Evolutionary conservation across 441 rosid species (phyloP).

Genomic region (Dalechampia spathulata): DNA sequence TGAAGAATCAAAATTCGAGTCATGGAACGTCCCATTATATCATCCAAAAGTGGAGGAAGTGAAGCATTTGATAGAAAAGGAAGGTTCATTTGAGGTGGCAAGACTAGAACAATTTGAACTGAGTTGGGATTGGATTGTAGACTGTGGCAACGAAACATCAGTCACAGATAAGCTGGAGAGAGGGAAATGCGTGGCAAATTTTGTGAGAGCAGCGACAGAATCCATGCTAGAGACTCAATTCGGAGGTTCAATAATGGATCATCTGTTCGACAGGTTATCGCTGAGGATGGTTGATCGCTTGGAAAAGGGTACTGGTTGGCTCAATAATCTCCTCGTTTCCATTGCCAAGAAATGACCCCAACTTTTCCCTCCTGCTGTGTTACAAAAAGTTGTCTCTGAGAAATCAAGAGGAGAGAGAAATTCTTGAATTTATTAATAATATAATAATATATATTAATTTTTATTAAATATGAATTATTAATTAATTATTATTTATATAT

Average conservation of each 20-base stretch:
- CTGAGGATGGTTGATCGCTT: not conserved
- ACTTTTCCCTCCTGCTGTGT: too few species aligned
- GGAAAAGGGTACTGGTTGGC: not conserved
- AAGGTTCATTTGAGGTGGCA: not conserved
- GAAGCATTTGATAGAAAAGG: not conserved
- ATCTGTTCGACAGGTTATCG: not conserved
- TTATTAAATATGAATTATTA: too few species aligned
- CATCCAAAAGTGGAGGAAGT: slow-evolving; percentile 1
- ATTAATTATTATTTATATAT: too few species aligned
- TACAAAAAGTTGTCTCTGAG: too few species aligned
- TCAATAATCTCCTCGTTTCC: not conserved
- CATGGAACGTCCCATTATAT: slow-evolving; percentile 1
- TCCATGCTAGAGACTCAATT: not conserved
- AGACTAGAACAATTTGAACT: not conserved
- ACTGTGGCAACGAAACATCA: not conserved
- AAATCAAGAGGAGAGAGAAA: too few species aligned
- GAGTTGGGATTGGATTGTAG: not conserved
- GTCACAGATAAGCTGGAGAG: not conserved
- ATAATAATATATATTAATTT: too few species aligned
- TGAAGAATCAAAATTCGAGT: not conserved
- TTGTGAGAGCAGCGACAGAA: not conserved
- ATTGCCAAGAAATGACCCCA: not conserved
- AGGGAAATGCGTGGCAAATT: not conserved
- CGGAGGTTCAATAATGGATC: not conserved
- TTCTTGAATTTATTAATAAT: too few species aligned